These are phyloP conservation scores for Pachysandra terminalis DNA, from an alignment of 164 flowering plant genomes.

Conservation along the genomic window DNA sequence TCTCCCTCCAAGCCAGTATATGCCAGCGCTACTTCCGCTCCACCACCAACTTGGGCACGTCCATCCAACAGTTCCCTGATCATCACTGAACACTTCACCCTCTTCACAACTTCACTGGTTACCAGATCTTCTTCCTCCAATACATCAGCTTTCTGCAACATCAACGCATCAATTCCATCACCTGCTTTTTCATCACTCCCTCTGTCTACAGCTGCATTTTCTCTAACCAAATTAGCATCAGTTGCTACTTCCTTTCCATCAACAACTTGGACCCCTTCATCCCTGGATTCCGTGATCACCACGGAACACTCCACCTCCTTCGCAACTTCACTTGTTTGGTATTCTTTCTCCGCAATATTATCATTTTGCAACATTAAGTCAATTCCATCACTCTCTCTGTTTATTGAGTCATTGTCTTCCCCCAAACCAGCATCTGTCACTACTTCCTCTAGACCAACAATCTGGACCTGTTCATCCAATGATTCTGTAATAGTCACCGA, in stretches of 20 bases:
- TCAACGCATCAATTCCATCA: not conserved
- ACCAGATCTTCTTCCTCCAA: too few relatives aligned
- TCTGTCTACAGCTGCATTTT: not conserved
- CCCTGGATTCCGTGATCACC: too few relatives aligned
- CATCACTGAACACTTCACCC: not conserved
- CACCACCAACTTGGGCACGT: conserved; percentile 5
- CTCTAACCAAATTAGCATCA: not conserved
- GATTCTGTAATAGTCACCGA: not conserved
- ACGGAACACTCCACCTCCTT: too few relatives aligned
- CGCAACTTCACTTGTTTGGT: too few relatives aligned
- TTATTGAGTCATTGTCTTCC: too few relatives aligned
- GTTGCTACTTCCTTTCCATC: too few relatives aligned
- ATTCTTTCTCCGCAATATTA: too few relatives aligned
- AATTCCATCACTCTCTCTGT: too few relatives aligned
- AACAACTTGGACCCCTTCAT: too few relatives aligned
- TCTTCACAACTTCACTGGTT: not conserved
- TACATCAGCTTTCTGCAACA: not conserved
- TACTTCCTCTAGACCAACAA: conserved; percentile 4
- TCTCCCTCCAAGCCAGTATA: too few relatives aligned
- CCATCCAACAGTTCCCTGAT: conserved; percentile 1
- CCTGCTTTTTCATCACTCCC: not conserved
- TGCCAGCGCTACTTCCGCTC: conserved; percentile 1
- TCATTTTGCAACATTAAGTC: too few relatives aligned
- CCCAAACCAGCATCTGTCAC: too few relatives aligned
- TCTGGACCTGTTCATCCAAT: conserved; percentile 3